These are phyloP conservation scores for Talaromyces sp. DNA, from an alignment of 2,329 filamentous ascomycete species.

Conservation along the genomic window DNA sequence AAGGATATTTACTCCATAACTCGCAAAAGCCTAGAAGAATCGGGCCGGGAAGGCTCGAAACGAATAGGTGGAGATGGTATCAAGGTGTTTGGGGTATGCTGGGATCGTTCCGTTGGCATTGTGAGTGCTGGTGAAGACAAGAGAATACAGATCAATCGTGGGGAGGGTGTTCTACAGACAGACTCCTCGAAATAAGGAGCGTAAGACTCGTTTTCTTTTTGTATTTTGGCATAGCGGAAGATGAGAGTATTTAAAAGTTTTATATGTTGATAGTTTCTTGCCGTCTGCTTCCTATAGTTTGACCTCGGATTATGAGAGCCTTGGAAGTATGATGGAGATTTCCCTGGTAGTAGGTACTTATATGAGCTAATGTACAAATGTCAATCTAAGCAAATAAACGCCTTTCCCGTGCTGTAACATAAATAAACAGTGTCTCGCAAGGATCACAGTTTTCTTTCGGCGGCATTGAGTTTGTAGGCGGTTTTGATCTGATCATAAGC, in stretches of 20 bases:
- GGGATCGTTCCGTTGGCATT: conserved; percentile 82
- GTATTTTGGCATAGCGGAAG: conserved; percentile 1
- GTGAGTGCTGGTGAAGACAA: conserved; percentile 92
- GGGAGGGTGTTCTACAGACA: conserved; percentile 44
- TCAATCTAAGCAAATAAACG: conserved; percentile 16
- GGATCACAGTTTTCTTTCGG: conserved; percentile 49
- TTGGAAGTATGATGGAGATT: neutral
- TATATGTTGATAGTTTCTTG: neutral
- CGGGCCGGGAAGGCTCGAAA: conserved; percentile 54
- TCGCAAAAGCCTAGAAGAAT: conserved; percentile 64
- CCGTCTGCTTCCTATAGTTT: neutral
- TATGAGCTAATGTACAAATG: neutral
- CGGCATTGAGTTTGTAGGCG: conserved; percentile 54
- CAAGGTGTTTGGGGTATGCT: conserved; percentile 84
- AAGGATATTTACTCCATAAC: conserved; percentile 74
- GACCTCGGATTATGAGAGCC: neutral
- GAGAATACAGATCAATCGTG: conserved; percentile 83
- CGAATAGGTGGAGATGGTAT: conserved; percentile 70
- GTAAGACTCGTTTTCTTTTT: neutral
- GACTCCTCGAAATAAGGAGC: conserved; percentile 6
- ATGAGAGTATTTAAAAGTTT: neutral
- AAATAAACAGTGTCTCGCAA: conserved; percentile 6
- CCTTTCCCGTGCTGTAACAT: conserved; percentile 15
- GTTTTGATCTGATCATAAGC: conserved; percentile 48
- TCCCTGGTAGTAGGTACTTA: conserved; percentile 8